Base-by-base conservation (phyloP, 768 basidiomycete genomes). In the Crassisporium funariophilum region DNA sequence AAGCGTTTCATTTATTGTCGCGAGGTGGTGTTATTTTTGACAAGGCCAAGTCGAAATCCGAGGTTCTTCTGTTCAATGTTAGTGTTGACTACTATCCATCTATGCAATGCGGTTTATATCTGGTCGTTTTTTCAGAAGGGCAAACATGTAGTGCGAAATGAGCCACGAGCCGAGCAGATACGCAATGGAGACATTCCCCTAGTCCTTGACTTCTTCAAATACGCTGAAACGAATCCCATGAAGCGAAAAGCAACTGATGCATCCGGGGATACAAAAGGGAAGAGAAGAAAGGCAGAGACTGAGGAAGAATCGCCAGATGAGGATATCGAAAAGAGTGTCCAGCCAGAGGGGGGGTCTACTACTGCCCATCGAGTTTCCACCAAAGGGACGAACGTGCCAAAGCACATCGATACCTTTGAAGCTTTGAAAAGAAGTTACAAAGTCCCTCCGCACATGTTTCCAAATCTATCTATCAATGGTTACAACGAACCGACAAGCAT, bases 151-250 rank as follows among this genome's bases (percentile, higher is more conserved):
- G 49, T 50, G 31, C 22, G 13, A 27, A 55, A 44, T 19, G 25
- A 42, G 10, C 4, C 37, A 9, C 24, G 19, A n/a, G 31, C 16
- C 12, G 15, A 16, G 36, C 49, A 56, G 51, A 59, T 55, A 61
- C 48, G 49, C 49, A 52, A 51, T 47, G 72, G 68, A 7, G 79
- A 78, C 47, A 76, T 94, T 35, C 93, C 88, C 1, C 55, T 73
- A 2, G 90, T 88, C 58, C 77, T 98, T 5, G 92, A 98, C 64
- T 95, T 95, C 66, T 98, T 98, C 71, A 92, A 87, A 57, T 92
- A 91, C 51, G 84, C 88, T 2, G 76, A 82, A 52, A 78, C 75
- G 19, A 72, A 71, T 13, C 54, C 69, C 6, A 65, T 60, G 24
- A 87, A 88, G 61, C 77, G 83, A 44, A 84, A 83, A 61, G 20